Percentiles rank a stretch among this genome's conserved stretches.
Conservation (phyloP, 345 rosid species). For the Jatropha curcas region DNA sequence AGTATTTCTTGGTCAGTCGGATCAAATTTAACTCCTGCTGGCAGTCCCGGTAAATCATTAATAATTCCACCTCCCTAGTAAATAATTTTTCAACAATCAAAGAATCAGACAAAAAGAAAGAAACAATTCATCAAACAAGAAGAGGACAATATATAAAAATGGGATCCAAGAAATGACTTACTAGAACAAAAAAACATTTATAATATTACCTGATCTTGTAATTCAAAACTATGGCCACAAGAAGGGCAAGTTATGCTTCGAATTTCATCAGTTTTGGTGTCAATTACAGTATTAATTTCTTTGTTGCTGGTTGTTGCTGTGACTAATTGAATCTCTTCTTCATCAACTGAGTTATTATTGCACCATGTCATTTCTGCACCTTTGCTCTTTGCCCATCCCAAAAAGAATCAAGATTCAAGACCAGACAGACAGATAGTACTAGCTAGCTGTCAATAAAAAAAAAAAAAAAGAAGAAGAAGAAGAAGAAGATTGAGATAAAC, state of each 20-base stretch:
- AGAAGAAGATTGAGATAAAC: conserved; percentile 1
- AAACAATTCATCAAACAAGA: background rate
- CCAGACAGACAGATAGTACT: too few relatives aligned
- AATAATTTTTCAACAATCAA: background rate
- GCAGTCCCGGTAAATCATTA: conserved; percentile 77
- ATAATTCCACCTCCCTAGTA: conserved; percentile 51
- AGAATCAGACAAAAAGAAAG: background rate
- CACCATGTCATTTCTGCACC: conserved; percentile 63
- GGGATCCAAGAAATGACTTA: background rate
- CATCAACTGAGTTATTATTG: conserved; percentile 46
- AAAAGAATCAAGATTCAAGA: conserved; percentile 11
- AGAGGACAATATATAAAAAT: too few relatives aligned
- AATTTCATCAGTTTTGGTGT: background rate
- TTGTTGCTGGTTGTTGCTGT: conserved; percentile 6
- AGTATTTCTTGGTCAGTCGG: conserved; percentile 91
- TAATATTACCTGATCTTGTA: conserved; percentile 65
- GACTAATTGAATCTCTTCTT: conserved; percentile 29
- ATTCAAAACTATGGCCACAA: conserved; percentile 63
- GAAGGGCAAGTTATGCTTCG: conserved; percentile 56
- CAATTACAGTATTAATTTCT: conserved; percentile 1
- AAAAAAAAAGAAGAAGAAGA: background rate
- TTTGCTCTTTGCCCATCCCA: conserved; percentile 29
- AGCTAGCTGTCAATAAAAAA: background rate
- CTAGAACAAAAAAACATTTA: too few relatives aligned
- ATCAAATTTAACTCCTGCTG: conserved; percentile 93